phyloP scores from a whole-genome alignment of 139 green algal genomes.

The Zygnema circumcarinatum region DNA sequence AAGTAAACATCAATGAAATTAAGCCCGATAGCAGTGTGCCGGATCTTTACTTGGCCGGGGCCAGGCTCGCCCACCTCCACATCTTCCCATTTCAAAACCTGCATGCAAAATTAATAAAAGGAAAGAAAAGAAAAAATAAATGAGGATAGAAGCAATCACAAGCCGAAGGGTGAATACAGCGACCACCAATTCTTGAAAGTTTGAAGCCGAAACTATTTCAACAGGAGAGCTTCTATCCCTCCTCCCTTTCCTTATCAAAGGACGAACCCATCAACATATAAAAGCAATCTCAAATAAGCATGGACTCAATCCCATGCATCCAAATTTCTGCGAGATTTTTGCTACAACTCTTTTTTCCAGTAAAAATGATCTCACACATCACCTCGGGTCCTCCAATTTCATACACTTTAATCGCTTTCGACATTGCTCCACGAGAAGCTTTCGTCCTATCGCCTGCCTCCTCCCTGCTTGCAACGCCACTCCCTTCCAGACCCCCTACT shows the following conservation, averaged over 20 bases:
- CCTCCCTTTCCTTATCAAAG: no score
- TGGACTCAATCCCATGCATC: neutral
- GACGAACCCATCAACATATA: no score
- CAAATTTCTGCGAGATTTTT: neutral
- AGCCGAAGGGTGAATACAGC: no score
- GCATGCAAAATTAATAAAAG: no score
- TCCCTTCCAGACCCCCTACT: no score
- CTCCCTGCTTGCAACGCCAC: no score
- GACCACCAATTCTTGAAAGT: no score
- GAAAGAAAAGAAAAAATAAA: no score
- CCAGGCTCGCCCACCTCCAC: constrained; percentile 33
- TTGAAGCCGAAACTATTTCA: no score
- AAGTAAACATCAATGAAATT: constrained; percentile 56
- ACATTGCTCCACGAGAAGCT: neutral
- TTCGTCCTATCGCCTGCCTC: neutral
- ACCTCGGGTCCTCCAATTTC: constrained; percentile 13
- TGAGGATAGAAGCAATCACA: no score
- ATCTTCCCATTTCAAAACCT: constrained; percentile 52
- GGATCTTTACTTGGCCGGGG: constrained; percentile 22
- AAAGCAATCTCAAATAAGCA: no score
- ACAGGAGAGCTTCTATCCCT: no score
- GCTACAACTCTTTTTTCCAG: neutral
- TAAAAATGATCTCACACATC: neutral
- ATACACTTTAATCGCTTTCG: constrained; percentile 37
- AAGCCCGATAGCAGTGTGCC: constrained; percentile 40